Conservation (phyloP, 305 asterid species). For the Solanum chacoense region DNA sequence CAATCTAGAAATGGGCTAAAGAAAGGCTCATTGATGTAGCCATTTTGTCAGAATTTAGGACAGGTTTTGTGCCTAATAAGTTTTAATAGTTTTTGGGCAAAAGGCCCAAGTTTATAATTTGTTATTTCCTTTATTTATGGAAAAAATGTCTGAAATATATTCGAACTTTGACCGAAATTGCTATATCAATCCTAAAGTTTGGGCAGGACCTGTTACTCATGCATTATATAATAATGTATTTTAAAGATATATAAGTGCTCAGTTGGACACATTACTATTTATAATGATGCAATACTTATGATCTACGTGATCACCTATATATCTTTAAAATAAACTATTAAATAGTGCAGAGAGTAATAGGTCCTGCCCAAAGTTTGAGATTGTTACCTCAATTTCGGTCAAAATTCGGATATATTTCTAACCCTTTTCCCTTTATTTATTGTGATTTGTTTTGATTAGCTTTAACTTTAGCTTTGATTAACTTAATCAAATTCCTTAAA, state of each 20-base stretch:
- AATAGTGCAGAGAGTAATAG: too few relatives aligned
- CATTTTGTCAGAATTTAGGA: not conserved
- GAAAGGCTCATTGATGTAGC: not conserved
- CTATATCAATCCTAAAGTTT: too few relatives aligned
- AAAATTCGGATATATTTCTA: too few relatives aligned
- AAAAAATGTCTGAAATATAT: not conserved
- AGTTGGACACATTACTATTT: too few relatives aligned
- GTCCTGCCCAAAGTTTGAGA: too few relatives aligned
- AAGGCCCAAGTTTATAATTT: not conserved
- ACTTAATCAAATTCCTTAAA: not conserved
- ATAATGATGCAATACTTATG: too few relatives aligned
- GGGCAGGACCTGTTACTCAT: too few relatives aligned
- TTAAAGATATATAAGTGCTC: not conserved
- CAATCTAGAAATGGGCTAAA: not conserved
- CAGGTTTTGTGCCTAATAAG: not conserved
- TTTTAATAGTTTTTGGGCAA: not conserved
- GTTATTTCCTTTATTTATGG: not conserved
- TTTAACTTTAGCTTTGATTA: not conserved
- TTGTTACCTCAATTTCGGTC: rapidly evolving
- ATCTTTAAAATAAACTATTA: too few relatives aligned
- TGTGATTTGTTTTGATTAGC: not conserved
- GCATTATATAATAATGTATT: too few relatives aligned
- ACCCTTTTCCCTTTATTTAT: not conserved
- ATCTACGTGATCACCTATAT: too few relatives aligned
- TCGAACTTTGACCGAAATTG: rapidly evolving